These are phyloP conservation scores for Letharia lupina DNA, from an alignment of 495 filamentous ascomycete species.

Conservation along the genomic window DNA sequence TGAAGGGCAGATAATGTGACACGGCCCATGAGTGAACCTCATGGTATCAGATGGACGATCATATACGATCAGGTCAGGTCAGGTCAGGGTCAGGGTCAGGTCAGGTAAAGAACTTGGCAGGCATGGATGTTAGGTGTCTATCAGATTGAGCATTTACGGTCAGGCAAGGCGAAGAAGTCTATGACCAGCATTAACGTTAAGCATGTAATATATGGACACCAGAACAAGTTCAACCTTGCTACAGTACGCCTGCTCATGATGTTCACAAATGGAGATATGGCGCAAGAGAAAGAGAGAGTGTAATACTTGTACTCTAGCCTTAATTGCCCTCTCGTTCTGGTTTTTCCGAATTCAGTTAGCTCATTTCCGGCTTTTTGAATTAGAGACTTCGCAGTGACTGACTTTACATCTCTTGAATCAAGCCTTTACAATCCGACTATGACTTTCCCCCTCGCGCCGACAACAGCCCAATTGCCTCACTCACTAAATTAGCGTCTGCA, in stretches of 20 bases:
- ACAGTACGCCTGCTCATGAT: not conserved
- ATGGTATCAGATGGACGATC: no score
- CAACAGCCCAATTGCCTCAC: not conserved
- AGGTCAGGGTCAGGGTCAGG: not conserved
- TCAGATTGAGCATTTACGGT: not conserved
- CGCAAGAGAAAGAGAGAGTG: not conserved
- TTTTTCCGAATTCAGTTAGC: no score
- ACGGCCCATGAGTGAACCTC: not conserved
- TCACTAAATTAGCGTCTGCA: slow-evolving; percentile 12
- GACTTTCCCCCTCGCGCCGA: not conserved
- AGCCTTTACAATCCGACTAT: not conserved
- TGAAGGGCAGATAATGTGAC: slow-evolving; percentile 19
- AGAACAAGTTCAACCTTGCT: not conserved
- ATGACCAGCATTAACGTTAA: not conserved
- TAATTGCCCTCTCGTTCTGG: no score
- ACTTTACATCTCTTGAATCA: not conserved
- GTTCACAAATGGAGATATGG: not conserved
- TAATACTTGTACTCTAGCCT: no score
- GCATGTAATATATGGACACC: not conserved
- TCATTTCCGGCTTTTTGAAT: no score
- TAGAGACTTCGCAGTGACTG: no score
- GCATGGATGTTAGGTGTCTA: not conserved
- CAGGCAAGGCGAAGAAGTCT: not conserved
- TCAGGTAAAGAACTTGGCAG: not conserved
- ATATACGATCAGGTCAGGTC: not conserved